These are phyloP conservation scores for Sarocladium strictum DNA, from an alignment of 2,329 filamentous ascomycete species.

Conservation along the genomic window DNA sequence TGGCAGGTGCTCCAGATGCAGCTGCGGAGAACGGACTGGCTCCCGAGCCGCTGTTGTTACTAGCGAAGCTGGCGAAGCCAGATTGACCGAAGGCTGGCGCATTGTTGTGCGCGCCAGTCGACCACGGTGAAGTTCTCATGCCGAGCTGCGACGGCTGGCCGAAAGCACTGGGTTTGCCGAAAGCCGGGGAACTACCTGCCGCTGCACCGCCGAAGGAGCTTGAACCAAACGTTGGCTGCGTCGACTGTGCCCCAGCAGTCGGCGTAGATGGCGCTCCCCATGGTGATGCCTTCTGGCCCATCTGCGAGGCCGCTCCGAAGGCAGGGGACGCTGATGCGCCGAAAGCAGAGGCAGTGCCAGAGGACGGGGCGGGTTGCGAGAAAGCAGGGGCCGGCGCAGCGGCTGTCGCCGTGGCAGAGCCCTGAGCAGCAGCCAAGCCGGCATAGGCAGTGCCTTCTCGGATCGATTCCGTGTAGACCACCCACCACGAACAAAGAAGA, in stretches of 20 bases:
- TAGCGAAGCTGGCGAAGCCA: constrained; percentile 38
- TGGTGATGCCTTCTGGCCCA: constrained; percentile 46
- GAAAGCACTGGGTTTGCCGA: constrained; percentile 45
- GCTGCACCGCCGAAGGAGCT: constrained; percentile 35
- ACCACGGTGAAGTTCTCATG: constrained; percentile 49
- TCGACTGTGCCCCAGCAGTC: constrained; percentile 21
- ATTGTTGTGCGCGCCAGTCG: constrained; percentile 20
- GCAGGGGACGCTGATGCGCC: constrained; percentile 27
- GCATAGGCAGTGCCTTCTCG: constrained; percentile 67
- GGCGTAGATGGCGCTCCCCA: constrained; percentile 36
- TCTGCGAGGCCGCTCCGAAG: constrained; percentile 40
- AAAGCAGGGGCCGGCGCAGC: constrained; percentile 16
- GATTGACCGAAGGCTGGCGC: constrained; percentile 50
- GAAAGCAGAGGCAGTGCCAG: constrained; percentile 30
- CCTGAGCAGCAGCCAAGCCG: constrained; percentile 52
- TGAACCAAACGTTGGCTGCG: constrained; percentile 37
- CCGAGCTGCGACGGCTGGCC: constrained; percentile 46
- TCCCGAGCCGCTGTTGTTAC: constrained; percentile 19
- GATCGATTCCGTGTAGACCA: constrained; percentile 85
- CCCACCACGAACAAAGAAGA: constrained; percentile 80
- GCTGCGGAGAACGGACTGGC: constrained; percentile 33
- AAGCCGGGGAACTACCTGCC: constrained; percentile 35
- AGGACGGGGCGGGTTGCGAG: constrained; percentile 17
- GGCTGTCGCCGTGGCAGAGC: constrained; percentile 17
- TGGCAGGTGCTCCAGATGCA: constrained; percentile 17